Conservation (phyloP, 2,329 filamentous ascomycete genomes). For the Aspergillus niger region DNA sequence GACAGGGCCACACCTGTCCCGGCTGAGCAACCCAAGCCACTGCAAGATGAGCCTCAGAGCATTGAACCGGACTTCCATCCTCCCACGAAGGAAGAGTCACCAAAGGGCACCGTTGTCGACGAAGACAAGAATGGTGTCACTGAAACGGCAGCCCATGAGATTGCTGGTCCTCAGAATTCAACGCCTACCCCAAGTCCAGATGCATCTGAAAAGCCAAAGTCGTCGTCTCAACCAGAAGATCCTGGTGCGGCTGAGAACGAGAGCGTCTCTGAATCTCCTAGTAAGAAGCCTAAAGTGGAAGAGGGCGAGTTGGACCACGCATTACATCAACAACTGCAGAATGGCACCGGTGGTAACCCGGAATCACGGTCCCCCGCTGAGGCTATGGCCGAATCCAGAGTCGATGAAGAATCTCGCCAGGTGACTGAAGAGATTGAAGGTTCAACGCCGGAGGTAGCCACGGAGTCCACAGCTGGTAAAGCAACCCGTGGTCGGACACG, state of each 20-base stretch:
- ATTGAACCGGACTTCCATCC: neutral
- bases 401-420: conserved; percentile 22
- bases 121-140: conserved; percentile 9
- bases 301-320: conserved; percentile 27
- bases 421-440: conserved; percentile 28
- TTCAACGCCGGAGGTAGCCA: conserved; percentile 22
- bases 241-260: conserved; percentile 16
- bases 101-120: conserved; percentile 13
- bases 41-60: conserved; percentile 12
- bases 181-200: conserved; percentile 21
- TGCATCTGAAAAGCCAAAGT: conserved; percentile 28
- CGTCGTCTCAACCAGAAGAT: conserved; percentile 27
- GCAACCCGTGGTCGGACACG: conserved; percentile 32
- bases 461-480: conserved; percentile 25
- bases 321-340: conserved; percentile 25
- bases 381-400: conserved; percentile 16
- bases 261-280: conserved; percentile 19
- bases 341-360: conserved; percentile 24
- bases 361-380: conserved; percentile 23
- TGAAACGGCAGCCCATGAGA: conserved; percentile 1
- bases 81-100: conserved; percentile 8
- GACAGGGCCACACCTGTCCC: conserved; percentile 16
- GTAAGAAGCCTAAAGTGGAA: conserved; percentile 38
- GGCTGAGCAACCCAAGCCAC: conserved; percentile 8
- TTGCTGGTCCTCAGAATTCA: conserved; percentile 7